Evolutionary conservation across 257 asterid species (phyloP).

Genomic region (Solanum arcanum): DNA sequence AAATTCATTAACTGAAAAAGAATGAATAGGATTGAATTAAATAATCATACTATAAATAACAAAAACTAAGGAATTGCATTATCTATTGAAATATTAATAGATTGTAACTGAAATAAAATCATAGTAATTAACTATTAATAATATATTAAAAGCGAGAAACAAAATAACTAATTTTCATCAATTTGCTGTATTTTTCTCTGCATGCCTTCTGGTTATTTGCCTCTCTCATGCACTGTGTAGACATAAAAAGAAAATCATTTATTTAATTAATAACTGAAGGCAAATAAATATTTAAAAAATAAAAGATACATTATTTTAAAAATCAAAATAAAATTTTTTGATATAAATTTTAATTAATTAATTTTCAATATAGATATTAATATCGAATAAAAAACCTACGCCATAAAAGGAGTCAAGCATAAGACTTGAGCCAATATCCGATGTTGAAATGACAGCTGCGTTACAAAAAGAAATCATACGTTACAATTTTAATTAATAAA

Average conservation of each 20-base stretch:
- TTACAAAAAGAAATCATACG: neutral
- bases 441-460: neutral
- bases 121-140: neutral
- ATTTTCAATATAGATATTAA: rapidly evolving
- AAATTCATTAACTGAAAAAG: too few species aligned
- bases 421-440: neutral
- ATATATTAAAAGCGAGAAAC: neutral
- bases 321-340: too few species aligned
- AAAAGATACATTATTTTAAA: too few species aligned
- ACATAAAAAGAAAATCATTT: neutral
- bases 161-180: neutral
- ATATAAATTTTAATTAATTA: too few species aligned
- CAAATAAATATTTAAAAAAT: neutral
- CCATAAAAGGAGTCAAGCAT: neutral
- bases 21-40: too few species aligned
- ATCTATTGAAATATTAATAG: neutral
- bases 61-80: neutral
- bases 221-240: neutral
- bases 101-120: neutral
- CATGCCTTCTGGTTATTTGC: neutral
- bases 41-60: neutral
- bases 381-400: neutral
- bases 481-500: neutral
- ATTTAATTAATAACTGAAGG: neutral
- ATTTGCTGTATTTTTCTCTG: neutral